A percentile compares a stretch with the other conserved stretches of the same genome.
Conservation (phyloP, 2,329 filamentous ascomycete species). For the Penicillium sp. region DNA sequence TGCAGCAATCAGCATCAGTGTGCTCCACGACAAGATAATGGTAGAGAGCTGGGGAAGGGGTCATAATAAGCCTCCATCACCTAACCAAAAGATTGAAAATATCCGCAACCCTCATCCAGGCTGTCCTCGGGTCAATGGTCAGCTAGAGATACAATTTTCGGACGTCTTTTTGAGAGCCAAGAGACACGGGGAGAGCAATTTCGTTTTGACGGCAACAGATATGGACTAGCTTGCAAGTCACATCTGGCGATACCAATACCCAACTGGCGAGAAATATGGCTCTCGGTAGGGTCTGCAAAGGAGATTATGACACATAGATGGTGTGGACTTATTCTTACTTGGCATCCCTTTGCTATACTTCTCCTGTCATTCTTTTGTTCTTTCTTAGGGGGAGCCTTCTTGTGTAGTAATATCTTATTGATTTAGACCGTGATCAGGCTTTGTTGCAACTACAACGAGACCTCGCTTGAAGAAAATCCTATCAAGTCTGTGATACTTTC, state of each 20-base stretch:
- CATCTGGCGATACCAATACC: neutral
- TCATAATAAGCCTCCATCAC: neutral
- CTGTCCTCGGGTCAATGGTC: constrained; percentile 3
- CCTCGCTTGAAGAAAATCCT: no score
- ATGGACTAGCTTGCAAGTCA: neutral
- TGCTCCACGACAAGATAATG: neutral
- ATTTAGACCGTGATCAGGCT: no score
- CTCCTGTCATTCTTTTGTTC: no score
- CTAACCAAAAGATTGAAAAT: constrained; percentile 7
- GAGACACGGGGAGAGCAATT: neutral
- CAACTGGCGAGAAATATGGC: neutral
- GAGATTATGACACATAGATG: no score
- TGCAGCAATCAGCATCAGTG: constrained; percentile 4
- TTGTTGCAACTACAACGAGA: no score
- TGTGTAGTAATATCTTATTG: no score
- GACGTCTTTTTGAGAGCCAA: neutral
- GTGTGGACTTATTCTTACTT: no score
- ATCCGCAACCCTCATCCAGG: neutral
- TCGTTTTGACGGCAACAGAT: neutral
- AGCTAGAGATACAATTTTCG: constrained; percentile 2
- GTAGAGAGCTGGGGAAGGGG: neutral
- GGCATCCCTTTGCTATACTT: no score
- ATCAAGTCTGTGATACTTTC: no score
- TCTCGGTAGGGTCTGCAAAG: neutral
- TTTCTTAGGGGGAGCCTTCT: no score